Percentiles rank a stretch among this genome's conserved stretches.
These are phyloP conservation scores for Lepidium campestre DNA, from an alignment of 441 rosid species.

Conservation along the genomic window DNA sequence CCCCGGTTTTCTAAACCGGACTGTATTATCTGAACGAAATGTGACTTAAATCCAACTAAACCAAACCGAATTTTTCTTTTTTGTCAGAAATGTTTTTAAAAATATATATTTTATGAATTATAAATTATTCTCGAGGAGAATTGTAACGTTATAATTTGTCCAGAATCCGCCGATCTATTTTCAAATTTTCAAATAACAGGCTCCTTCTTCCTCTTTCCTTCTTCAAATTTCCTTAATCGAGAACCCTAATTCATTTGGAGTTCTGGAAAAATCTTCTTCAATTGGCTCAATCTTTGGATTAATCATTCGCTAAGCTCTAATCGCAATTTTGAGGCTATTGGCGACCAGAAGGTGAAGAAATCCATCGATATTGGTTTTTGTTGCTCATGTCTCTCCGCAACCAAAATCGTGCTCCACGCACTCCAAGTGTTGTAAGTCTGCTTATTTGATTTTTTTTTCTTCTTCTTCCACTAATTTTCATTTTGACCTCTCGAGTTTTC, in stretches of 20 bases:
- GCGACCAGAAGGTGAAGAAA: background rate
- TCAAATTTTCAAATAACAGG: conserved; percentile 42
- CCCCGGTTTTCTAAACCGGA: too few relatives aligned
- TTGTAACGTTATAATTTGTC: background rate
- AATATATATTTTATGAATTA: too few relatives aligned
- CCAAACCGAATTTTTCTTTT: too few relatives aligned
- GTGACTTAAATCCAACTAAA: too few relatives aligned
- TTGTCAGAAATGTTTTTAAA: too few relatives aligned
- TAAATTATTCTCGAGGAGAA: too few relatives aligned
- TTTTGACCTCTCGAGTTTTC: background rate
- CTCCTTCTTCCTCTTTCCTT: conserved; percentile 20
- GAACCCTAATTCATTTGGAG: conserved; percentile 13
- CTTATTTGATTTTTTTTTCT: background rate
- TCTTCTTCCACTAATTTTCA: background rate
- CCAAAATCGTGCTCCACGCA: conserved; percentile 84
- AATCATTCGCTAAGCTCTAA: background rate
- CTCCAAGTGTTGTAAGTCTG: conserved; percentile 51
- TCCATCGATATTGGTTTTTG: background rate
- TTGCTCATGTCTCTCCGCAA: conserved; percentile 61
- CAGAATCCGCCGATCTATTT: conserved; percentile 25
- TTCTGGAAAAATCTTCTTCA: background rate
- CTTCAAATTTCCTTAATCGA: background rate
- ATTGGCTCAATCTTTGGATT: background rate
- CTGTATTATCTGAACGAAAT: too few relatives aligned
- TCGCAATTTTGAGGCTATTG: background rate